Evolutionary conservation across 306 rosid genomes (phyloP), one percentile per base, ranked within the genome.

Genomic region (Malus sylvestris): DNA sequence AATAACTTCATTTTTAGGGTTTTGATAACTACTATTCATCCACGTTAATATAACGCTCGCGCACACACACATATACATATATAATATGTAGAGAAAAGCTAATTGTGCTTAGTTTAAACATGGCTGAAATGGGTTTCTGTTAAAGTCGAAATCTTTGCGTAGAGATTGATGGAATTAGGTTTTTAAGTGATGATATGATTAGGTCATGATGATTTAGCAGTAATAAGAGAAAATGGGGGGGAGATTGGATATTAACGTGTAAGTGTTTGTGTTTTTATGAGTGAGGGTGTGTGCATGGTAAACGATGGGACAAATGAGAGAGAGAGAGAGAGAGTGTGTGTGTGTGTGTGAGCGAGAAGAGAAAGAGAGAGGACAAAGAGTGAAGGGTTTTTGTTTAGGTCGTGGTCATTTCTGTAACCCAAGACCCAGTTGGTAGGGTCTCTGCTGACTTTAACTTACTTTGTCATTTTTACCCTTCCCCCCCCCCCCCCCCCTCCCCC

Each of bases 341-440:
- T 58, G 12, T 27, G 23, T 6, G 22, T 70, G 18, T 10, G 53
- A 55, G 71, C 6, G 64, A 25, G 75, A 60, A 66, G 30, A 67
- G 79, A 67, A 8, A 5, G 68, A 12, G 55, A 19, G 65, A 25
- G 25, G 25, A 25, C 25, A 67, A 8, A 5, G 68, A 12, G 55
- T 12, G 65, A 32, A n/a, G 42, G 68, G 23, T 4, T 29, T 63
- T 63, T 30, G 29, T 60, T 60, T 60, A 74, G 29, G 80, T 83
- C 86, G 71, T 82, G 80, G 81, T 83, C 80, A 79, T 79, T 79
- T 83, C 76, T 71, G 83, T 73, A 83, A 66, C 73, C 81, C 80
- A 75, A 69, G 83, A 64, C 80, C 60, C 83, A 55, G 83, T 30
- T 66, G 86, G 86, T 79, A 64, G 86, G 86, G 81, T 67, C 81